These are phyloP conservation scores for Yamadazyma taylorii DNA, from an alignment of 1,139 yeast genomes.

Conservation along the genomic window DNA sequence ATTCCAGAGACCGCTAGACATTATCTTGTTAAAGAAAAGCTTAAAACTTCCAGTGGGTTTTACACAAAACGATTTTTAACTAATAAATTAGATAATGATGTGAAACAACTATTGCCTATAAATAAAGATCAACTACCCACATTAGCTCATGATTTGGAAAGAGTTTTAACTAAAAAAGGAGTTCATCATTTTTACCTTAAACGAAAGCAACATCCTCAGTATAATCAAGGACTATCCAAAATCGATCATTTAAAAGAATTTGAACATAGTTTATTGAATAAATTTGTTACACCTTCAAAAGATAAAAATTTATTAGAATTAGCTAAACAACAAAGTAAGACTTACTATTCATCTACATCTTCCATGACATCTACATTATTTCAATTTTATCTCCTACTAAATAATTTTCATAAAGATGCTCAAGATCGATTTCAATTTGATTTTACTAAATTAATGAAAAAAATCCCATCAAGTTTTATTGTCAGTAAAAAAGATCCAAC, in stretches of 20 bases:
- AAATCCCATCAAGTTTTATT: slow-evolving; percentile 41
- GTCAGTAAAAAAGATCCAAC: slow-evolving; percentile 32
- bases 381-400: slow-evolving; percentile 75
- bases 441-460: slow-evolving; percentile 33
- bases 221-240: slow-evolving; percentile 57
- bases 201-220: slow-evolving; percentile 58
- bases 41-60: slow-evolving; percentile 1
- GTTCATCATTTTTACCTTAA: slow-evolving; percentile 79
- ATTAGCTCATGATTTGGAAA: slow-evolving; percentile 63
- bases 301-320: slow-evolving; percentile 53
- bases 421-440: slow-evolving; percentile 32
- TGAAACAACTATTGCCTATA: slow-evolving; percentile 25
- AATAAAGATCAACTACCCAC: slow-evolving; percentile 32
- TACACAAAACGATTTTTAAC: slow-evolving; percentile 4
- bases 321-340: slow-evolving; percentile 41
- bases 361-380: slow-evolving; percentile 77
- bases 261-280: slow-evolving; percentile 56
- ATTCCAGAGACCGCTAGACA: slow-evolving; percentile 7
- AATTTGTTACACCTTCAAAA: slow-evolving; percentile 67
- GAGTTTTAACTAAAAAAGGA: slow-evolving; percentile 79
- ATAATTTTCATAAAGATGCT: slow-evolving; percentile 35
- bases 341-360: slow-evolving; percentile 79
- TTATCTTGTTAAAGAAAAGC: slow-evolving; percentile 4
- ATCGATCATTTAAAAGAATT: slow-evolving; percentile 71
- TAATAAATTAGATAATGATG: slow-evolving; percentile 7